Evolutionary conservation across 495 filamentous ascomycete genomes (phyloP).

Genomic region (Daldinia concentrica): DNA sequence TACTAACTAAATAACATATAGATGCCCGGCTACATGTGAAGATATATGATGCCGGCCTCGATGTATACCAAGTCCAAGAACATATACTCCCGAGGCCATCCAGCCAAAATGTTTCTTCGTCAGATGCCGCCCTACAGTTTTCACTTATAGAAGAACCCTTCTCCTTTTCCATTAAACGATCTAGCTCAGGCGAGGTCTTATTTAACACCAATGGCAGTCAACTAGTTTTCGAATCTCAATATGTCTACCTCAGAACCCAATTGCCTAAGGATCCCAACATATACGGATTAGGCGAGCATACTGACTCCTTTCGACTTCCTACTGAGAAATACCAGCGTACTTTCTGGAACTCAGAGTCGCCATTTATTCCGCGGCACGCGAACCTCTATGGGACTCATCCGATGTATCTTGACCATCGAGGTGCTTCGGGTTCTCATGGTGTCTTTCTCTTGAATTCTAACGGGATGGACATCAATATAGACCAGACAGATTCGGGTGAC

Average conservation of each 20-base stretch:
- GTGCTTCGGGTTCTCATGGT: constrained; percentile 72
- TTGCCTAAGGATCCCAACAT: constrained; percentile 74
- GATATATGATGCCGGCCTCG: constrained; percentile 75
- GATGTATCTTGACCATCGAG: constrained; percentile 81
- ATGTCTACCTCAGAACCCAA: constrained; percentile 73
- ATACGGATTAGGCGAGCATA: constrained; percentile 85
- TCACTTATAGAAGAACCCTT: constrained; percentile 72
- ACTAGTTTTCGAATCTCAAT: constrained; percentile 82
- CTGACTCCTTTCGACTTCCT: constrained; percentile 73
- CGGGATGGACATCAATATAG: constrained; percentile 86
- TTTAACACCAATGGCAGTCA: constrained; percentile 75
- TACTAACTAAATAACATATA: constrained; percentile 44
- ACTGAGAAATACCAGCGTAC: constrained; percentile 79
- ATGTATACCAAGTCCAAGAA: constrained; percentile 80
- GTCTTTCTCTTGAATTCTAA: constrained; percentile 84
- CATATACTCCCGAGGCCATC: constrained; percentile 70
- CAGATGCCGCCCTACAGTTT: constrained; percentile 67
- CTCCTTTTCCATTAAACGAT: constrained; percentile 75
- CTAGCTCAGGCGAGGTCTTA: constrained; percentile 68
- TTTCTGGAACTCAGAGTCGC: constrained; percentile 80
- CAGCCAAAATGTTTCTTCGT: constrained; percentile 22
- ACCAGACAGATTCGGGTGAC: constrained; percentile 65
- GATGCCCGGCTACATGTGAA: constrained; percentile 82
- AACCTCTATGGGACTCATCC: constrained; percentile 88
- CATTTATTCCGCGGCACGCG: constrained; percentile 55